Evolutionary conservation across 2,329 filamentous ascomycete species (phyloP).

Genomic region (Fonsecaea pedrosoi): DNA sequence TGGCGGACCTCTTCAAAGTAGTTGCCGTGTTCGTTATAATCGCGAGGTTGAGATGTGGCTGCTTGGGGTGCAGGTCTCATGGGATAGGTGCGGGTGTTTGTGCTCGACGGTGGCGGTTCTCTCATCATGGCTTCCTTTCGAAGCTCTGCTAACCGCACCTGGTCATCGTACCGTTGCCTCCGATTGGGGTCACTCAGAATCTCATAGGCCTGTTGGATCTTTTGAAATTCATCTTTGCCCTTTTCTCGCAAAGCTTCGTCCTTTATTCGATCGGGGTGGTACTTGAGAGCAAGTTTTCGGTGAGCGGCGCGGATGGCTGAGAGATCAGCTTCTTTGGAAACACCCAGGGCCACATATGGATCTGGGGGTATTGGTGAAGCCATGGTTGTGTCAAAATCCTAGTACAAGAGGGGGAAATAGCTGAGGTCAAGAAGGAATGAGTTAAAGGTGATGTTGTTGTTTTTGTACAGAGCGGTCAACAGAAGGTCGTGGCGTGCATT

Average conservation of each 20-base stretch:
- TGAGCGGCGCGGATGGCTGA: constrained; percentile 78
- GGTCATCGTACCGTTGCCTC: constrained; percentile 78
- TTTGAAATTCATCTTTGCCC: constrained; percentile 88
- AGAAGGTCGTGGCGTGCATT: constrained; percentile 33
- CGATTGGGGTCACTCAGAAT: constrained; percentile 78
- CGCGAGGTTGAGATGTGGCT: constrained; percentile 40
- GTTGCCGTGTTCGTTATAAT: constrained; percentile 51
- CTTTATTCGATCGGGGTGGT: constrained; percentile 90
- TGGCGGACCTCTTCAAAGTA: constrained; percentile 51
- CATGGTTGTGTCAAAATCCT: constrained; percentile 20
- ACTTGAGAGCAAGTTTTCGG: constrained; percentile 84
- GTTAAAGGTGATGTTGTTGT: constrained; percentile 22
- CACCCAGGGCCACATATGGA: constrained; percentile 78
- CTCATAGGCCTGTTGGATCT: constrained; percentile 92
- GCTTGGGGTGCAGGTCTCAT: constrained; percentile 34
- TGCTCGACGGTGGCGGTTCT: constrained; percentile 41
- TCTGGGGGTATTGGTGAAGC: constrained; percentile 58
- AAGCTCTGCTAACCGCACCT: constrained; percentile 70
- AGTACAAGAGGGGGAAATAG: constrained; percentile 17
- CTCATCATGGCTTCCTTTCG: constrained; percentile 63
- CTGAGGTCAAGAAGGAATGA: constrained; percentile 14
- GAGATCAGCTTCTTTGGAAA: constrained; percentile 73
- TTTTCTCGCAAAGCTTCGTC: constrained; percentile 75
- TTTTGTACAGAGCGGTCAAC: constrained; percentile 36
- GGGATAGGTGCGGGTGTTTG: constrained; percentile 34